Percentiles rank a stretch among this genome's conserved stretches.
Conservation (phyloP, 2,329 filamentous ascomycete genomes). For the Alternaria infectoria region DNA sequence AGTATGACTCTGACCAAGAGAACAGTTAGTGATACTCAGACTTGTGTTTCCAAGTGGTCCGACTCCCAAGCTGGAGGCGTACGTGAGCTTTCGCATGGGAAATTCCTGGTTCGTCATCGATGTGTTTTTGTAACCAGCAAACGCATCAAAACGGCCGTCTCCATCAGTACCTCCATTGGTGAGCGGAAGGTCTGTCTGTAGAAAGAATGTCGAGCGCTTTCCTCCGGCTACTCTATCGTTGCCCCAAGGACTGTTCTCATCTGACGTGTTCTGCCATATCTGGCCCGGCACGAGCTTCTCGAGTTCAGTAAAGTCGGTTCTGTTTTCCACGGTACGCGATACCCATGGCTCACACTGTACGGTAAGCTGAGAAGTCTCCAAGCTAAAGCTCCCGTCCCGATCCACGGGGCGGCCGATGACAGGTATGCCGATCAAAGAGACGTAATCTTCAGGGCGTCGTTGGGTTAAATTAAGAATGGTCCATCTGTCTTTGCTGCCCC, state of each 20-base stretch:
- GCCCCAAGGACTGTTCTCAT: background rate
- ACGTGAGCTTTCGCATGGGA: constrained; percentile 1
- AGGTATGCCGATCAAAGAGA: no score
- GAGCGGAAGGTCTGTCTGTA: background rate
- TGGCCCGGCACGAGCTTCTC: background rate
- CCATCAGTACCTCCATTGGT: background rate
- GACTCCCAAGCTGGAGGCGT: constrained; percentile 1
- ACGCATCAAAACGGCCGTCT: background rate
- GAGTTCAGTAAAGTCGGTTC: background rate
- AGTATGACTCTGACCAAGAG: no score
- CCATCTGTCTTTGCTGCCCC: no score
- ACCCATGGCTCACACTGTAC: no score
- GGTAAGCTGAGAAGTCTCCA: no score
- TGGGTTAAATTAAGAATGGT: no score
- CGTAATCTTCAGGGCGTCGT: no score
- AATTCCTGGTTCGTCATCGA: background rate
- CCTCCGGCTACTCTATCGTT: background rate
- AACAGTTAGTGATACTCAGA: no score
- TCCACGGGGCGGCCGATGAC: no score
- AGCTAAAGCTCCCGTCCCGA: no score
- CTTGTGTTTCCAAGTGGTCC: background rate
- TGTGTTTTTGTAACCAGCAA: background rate
- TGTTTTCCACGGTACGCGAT: background rate
- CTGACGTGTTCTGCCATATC: background rate
- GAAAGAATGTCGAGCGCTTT: constrained; percentile 1